A percentile compares a stretch with the other conserved stretches of the same genome.
phyloP scores from a whole-genome alignment of 2,329 filamentous ascomycete genomes.

The Thermothelomyces thermophilus region DNA sequence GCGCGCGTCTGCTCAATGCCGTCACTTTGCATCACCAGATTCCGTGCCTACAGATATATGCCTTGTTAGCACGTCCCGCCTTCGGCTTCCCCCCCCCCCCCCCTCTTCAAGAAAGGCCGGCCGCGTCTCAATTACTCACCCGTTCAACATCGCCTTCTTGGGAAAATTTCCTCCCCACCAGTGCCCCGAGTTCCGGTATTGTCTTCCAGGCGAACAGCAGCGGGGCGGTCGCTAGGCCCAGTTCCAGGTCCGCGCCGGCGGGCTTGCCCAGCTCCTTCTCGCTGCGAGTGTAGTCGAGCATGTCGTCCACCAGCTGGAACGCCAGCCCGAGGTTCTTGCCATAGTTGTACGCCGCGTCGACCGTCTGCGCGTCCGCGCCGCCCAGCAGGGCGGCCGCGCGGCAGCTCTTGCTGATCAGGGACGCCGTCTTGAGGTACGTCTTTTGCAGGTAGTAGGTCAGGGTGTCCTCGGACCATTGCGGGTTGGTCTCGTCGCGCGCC shows the following conservation, averaged over 20 bases:
- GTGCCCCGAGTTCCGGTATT: slow-evolving; percentile 71
- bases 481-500: slow-evolving; percentile 75
- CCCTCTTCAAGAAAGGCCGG: no score
- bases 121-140: slow-evolving; percentile 47
- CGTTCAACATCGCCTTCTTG: slow-evolving; percentile 74
- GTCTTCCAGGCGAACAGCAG: slow-evolving; percentile 93
- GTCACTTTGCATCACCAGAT: slow-evolving; percentile 74
- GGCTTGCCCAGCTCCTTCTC: slow-evolving; percentile 87
- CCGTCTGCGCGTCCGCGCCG: slow-evolving; percentile 64
- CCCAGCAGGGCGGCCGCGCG: slow-evolving; percentile 83
- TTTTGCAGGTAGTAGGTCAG: slow-evolving; percentile 94
- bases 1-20: slow-evolving; percentile 89
- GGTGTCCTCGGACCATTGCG: slow-evolving; percentile 80
- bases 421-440: slow-evolving; percentile 95
- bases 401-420: slow-evolving; percentile 92
- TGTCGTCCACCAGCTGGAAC: slow-evolving; percentile 95
- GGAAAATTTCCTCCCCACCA: slow-evolving; percentile 89
- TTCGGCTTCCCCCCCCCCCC: no score
- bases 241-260: slow-evolving; percentile 84
- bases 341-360: slow-evolving; percentile 87
- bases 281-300: slow-evolving; percentile 91
- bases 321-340: slow-evolving; percentile 90
- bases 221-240: slow-evolving; percentile 89
- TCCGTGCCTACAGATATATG: slow-evolving; percentile 65
- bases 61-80: background rate